Percentiles rank a stretch among this genome's conserved stretches.
Conservation (phyloP, 1,284 basidiomycete species). For the Clitocybe nebularis region DNA sequence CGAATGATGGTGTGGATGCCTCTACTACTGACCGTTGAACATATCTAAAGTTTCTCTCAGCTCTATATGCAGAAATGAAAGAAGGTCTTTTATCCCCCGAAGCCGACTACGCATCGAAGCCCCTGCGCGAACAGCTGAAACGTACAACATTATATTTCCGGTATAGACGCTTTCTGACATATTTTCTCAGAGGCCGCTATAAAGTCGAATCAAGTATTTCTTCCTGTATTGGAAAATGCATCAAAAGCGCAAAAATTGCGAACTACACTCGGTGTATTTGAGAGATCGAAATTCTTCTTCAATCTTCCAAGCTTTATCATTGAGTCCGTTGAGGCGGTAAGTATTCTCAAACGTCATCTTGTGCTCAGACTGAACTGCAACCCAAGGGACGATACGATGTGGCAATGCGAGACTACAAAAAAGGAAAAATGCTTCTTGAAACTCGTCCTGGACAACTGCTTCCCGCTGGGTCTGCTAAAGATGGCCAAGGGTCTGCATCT, state of each 20-base stretch:
- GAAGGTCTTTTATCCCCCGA: constrained; percentile 77
- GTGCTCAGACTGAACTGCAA: constrained; percentile 7
- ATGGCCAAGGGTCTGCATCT: constrained; percentile 44
- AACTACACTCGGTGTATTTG: constrained; percentile 92
- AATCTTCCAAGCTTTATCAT: constrained; percentile 92
- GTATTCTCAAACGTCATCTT: neutral
- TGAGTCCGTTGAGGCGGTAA: constrained; percentile 80
- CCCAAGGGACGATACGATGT: constrained; percentile 89
- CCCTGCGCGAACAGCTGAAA: constrained; percentile 81
- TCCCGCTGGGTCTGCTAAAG: constrained; percentile 55
- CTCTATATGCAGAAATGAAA: constrained; percentile 90
- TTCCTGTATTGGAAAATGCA: constrained; percentile 94
- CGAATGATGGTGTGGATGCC: constrained; percentile 76
- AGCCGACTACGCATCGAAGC: constrained; percentile 81
- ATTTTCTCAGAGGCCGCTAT: constrained; percentile 67
- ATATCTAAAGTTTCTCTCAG: constrained; percentile 36
- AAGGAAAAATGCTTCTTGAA: constrained; percentile 89
- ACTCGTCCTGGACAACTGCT: constrained; percentile 83
- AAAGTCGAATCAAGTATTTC: constrained; percentile 94
- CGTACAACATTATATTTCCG: constrained; percentile 44
- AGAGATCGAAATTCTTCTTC: constrained; percentile 97
- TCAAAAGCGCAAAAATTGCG: constrained; percentile 92
- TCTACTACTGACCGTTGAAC: neutral
- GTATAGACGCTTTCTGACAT: too few species aligned
- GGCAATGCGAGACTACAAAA: constrained; percentile 95